Base-by-base conservation (phyloP, 1,139 yeast species). In the Lodderomyces elongisporus region DNA sequence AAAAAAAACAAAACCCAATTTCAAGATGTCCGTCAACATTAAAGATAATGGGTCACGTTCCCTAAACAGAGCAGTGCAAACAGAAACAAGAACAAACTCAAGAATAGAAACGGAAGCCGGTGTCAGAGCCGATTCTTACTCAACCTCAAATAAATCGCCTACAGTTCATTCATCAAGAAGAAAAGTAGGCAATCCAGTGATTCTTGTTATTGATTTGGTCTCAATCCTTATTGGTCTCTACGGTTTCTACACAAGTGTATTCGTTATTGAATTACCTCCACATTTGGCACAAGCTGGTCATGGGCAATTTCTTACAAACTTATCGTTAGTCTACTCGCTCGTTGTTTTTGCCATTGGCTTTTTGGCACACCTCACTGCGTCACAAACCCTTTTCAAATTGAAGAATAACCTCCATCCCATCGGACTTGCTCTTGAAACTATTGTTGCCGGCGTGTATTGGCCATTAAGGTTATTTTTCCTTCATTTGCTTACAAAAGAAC, bases 401-500 rank as follows among this genome's bases (percentile, higher is more conserved):
- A 70, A 72, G 41, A 63, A 65, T 36, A 46, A 51, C 31, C 31
- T 71, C 12, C 75, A 71, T 42, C 73, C 84, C 1, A 48, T 75
- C 29, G 75, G 77, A 0, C 56, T 78, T 35, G 74, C 77, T 0
- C 49, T 77, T 17, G 88, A 80, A 48, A 58, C 70, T 10, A 64
- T 80, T 20, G 85, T 81, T 12, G 66, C 84, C 0, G 27, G 58
- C 3, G 73, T 80, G 6, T 81, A 81, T 52, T 81, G 89, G 88
- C 77, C 80, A 0, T 62, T 80, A 43, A 58, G 79, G 39, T 39
- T 80, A 6, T 73, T 75, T 45, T 67, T 70, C 33, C 47, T 70
- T 22, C 56, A 62, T 12, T 50, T 77, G 34, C 51, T 67, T 29
- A 54, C 56, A 7, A 45, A 64, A 36, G 66, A 67, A 36, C 58